Evolutionary conservation across 371 early-diverging fungal genomes (phyloP).

Genomic region (Mortierella sp.): DNA sequence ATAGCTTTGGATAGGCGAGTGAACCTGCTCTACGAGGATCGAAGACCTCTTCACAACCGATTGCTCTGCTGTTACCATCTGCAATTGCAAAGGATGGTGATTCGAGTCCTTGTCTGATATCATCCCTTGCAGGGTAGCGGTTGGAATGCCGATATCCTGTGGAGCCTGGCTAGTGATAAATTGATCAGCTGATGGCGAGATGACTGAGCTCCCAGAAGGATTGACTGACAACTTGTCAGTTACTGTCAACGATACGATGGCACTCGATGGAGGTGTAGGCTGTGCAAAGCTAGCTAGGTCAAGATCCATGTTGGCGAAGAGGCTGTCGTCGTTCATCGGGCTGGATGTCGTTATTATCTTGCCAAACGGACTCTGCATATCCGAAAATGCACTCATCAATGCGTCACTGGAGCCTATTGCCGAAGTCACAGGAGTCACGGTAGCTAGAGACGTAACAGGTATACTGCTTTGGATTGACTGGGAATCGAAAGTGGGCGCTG

Average conservation of each 20-base stretch:
- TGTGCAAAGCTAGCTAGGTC: slow-evolving; percentile 32
- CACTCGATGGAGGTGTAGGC: slow-evolving; percentile 24
- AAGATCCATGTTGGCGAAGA: slow-evolving; percentile 45
- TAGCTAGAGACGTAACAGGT: slow-evolving; percentile 25
- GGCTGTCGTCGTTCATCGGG: slow-evolving; percentile 33
- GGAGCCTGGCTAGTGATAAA: slow-evolving; percentile 8
- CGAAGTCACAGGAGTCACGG: slow-evolving; percentile 2
- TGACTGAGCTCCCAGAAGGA: not conserved
- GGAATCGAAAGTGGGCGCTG: slow-evolving; percentile 59
- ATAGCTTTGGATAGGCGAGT: slow-evolving; percentile 39
- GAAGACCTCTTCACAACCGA: slow-evolving; percentile 19
- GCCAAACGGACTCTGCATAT: slow-evolving; percentile 16
- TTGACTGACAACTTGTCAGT: slow-evolving; percentile 6
- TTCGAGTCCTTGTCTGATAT: slow-evolving; percentile 12
- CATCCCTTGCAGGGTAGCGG: slow-evolving; percentile 13
- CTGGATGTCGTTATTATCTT: slow-evolving; percentile 23
- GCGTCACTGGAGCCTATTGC: slow-evolving; percentile 13
- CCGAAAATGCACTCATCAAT: slow-evolving; percentile 21
- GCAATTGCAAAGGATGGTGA: not conserved
- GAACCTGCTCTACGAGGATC: slow-evolving; percentile 26
- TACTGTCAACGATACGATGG: slow-evolving; percentile 16
- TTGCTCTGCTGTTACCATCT: slow-evolving; percentile 9
- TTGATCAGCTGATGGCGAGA: slow-evolving; percentile 26
- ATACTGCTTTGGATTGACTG: slow-evolving; percentile 43
- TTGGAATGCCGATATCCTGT: slow-evolving; percentile 29